phyloP scores from a whole-genome alignment of 2,329 filamentous ascomycete species.

The Ceratocystis smalleyi region DNA sequence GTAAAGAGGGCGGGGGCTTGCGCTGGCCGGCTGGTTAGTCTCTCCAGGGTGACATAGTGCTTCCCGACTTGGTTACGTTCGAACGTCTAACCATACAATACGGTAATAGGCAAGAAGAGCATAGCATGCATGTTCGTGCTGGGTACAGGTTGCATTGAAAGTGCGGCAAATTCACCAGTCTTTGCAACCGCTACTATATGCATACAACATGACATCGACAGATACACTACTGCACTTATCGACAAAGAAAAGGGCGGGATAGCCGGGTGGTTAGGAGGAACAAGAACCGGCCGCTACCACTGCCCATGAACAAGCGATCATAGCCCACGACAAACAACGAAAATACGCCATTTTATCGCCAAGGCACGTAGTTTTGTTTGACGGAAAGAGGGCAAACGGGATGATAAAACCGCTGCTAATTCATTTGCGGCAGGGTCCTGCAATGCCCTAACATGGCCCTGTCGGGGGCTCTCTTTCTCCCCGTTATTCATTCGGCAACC shows the following conservation, averaged over 20 bases:
- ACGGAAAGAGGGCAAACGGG: neutral
- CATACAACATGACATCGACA: neutral
- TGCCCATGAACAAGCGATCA: neutral
- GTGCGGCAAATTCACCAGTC: too few relatives aligned
- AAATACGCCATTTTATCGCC: neutral
- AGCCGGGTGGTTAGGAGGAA: neutral
- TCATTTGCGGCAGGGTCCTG: neutral
- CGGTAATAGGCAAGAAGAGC: too few relatives aligned
- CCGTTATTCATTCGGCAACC: neutral
- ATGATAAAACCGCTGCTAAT: neutral
- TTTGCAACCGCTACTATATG: neutral
- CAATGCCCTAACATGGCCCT: neutral
- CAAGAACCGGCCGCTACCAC: neutral
- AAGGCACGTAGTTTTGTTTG: neutral
- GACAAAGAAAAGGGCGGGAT: neutral
- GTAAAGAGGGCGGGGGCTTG: neutral
- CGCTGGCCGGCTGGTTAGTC: neutral
- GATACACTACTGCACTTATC: neutral
- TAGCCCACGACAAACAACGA: neutral
- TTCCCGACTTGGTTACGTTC: neutral
- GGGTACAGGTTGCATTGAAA: neutral
- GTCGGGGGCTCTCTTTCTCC: too few relatives aligned
- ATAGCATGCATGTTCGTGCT: neutral
- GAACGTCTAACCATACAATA: neutral
- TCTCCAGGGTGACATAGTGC: neutral